Conservation (phyloP, 768 basidiomycete species). For the Tylopilus sp. region DNA sequence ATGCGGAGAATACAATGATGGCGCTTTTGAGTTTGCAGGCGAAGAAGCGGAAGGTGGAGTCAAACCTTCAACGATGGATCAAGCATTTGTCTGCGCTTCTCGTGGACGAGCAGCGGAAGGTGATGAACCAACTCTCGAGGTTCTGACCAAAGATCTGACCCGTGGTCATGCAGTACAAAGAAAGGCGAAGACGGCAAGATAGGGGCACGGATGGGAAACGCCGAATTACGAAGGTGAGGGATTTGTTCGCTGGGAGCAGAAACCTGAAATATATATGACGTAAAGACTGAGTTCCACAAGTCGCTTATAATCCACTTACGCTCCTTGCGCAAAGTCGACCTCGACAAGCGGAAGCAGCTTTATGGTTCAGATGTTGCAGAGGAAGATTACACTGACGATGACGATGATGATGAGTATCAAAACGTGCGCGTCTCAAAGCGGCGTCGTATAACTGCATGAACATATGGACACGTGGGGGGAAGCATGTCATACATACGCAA, state of each 20-base stretch:
- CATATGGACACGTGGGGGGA: constrained; percentile 16
- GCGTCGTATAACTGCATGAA: constrained; percentile 27
- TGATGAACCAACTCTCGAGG: constrained; percentile 20
- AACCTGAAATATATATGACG: neutral
- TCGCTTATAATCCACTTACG: constrained; percentile 56
- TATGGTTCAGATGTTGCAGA: constrained; percentile 40
- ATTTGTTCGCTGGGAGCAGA: neutral
- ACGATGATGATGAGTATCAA: constrained; percentile 34
- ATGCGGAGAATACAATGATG: constrained; percentile 34
- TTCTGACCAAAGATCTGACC: constrained; percentile 6
- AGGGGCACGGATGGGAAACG: constrained; percentile 45
- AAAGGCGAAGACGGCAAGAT: constrained; percentile 56
- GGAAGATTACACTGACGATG: constrained; percentile 35
- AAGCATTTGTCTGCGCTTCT: constrained; percentile 57
- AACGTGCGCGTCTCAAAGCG: constrained; percentile 29
- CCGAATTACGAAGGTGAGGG: constrained; percentile 56
- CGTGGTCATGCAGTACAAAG: constrained; percentile 47
- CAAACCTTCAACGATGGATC: constrained; percentile 62
- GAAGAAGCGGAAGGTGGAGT: constrained; percentile 40
- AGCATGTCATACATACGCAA: constrained; percentile 22
- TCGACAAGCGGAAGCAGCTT: constrained; percentile 44
- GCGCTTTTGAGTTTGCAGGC: constrained; percentile 28
- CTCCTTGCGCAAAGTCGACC: constrained; percentile 57
- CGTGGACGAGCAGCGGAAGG: constrained; percentile 71
- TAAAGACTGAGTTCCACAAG: constrained; percentile 68